Evolutionary conservation across 1,139 yeast genomes (phyloP), one percentile per base, ranked within the genome.

Genomic region (Tardiomyces depauwii): DNA sequence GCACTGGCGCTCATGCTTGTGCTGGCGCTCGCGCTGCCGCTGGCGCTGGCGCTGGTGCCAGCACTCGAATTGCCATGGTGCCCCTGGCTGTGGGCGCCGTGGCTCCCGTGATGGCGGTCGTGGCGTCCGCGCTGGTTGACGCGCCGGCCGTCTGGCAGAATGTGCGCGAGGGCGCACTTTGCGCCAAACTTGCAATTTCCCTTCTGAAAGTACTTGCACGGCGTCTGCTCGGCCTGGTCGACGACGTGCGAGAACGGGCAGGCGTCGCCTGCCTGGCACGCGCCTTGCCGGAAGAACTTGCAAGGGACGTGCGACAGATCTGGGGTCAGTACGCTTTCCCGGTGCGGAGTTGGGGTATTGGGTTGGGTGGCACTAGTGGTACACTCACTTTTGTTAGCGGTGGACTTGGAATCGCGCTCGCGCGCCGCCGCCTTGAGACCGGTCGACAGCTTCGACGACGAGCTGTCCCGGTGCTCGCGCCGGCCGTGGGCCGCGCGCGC

Each of bases 141-240:
- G 42, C 86, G 68, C n/a, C 88, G 77, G 0, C 96, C 96, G 59
- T 88, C 95, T 0, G 95, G 93, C 40, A 85, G 66, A 50, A 84
- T 76, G 65, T 89, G 97, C 18, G 95, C 95, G 61, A 89, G 76
- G 1, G 96, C 96, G 69, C 97, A 89, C 60, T 86, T 88, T 47
- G 78, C 69, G 2, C 97, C 97, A 65, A 89, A 89, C 64, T 87
- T 88, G 65, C 97, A 89, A 61, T 87, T 87, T 12, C 97, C 97
- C 62, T 85, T 85, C 59, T 84, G 93, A 63, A 86, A 89, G 63
- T 88, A 89, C 69, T 87, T 88, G 72, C 97, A 89, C 9, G 95
- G 94, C 30, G 83, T 74, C 51, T 76, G 77, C 51, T 82, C 88
- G 40, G 73, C 68, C 16, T 75, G 64, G 2, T 78, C 72, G 47